Evolutionary conservation across 2,329 filamentous ascomycete genomes (phyloP).

Genomic region (Colletotrichum tofieldiae): DNA sequence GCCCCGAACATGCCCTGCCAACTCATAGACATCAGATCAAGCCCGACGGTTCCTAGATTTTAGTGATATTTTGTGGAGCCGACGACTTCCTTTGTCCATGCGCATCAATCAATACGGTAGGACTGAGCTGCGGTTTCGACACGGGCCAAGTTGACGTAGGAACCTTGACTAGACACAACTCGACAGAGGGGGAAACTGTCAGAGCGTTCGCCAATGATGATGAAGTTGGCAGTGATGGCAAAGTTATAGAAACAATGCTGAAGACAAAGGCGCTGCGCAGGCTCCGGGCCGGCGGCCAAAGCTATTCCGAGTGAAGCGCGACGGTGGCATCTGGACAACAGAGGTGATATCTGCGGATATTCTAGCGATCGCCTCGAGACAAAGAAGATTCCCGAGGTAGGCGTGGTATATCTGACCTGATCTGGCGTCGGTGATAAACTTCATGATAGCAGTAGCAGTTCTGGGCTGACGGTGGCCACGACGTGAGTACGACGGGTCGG

Average conservation of each 20-base stretch:
- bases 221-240: neutral
- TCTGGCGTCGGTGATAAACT: neutral
- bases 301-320: neutral
- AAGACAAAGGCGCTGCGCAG: slow-evolving; percentile 19
- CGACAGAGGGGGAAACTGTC: neutral
- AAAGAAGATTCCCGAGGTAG: slow-evolving; percentile 13
- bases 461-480: neutral
- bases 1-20: no score
- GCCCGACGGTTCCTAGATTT: neutral
- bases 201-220: slow-evolving; percentile 17
- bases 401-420: slow-evolving; percentile 8
- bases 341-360: neutral
- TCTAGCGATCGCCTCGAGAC: slow-evolving; percentile 22
- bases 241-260: neutral
- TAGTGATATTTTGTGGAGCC: neutral
- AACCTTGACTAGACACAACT: neutral
- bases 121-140: neutral
- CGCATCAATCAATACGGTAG: neutral
- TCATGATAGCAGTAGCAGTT: neutral
- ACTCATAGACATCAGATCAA: neutral
- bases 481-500: neutral
- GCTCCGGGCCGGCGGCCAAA: neutral
- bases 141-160: neutral
- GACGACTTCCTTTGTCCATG: neutral
- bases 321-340: slow-evolving; percentile 2